phyloP scores from a whole-genome alignment of 192 early-diverging fungal species.

The Entrophospora sp. region DNA sequence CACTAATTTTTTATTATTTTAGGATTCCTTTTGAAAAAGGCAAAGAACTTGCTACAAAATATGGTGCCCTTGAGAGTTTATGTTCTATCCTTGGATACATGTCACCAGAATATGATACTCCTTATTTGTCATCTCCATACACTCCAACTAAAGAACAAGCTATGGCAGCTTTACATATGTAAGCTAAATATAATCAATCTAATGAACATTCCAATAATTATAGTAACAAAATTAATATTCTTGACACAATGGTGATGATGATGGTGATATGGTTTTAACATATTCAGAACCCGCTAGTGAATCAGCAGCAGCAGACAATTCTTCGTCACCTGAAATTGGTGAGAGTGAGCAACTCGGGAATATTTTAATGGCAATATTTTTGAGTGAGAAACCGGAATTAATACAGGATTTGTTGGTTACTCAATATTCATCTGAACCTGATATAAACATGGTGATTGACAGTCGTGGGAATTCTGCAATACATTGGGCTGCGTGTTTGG shows the following conservation, averaged over 20 bases:
- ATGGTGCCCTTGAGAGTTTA: slow-evolving; percentile 61
- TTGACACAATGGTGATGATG: no score
- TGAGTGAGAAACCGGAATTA: slow-evolving; percentile 60
- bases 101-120: slow-evolving; percentile 38
- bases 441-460: slow-evolving; percentile 82
- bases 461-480: slow-evolving; percentile 90
- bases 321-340: background rate
- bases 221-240: no score
- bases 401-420: slow-evolving; percentile 45
- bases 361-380: slow-evolving; percentile 78
- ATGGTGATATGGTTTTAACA: no score
- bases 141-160: slow-evolving; percentile 43
- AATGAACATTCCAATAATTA: background rate
- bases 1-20: background rate
- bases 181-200: background rate
- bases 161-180: slow-evolving; percentile 7
- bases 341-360: slow-evolving; percentile 29
- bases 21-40: slow-evolving; percentile 87
- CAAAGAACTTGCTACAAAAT: slow-evolving; percentile 75
- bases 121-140: slow-evolving; percentile 8
- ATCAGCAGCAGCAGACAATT: no score
- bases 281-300: no score
- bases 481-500: slow-evolving; percentile 94
- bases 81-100: slow-evolving; percentile 79
- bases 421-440: slow-evolving; percentile 34